Evolutionary conservation across 495 filamentous ascomycete genomes (phyloP).

Genomic region (Daldinia vernicosa): DNA sequence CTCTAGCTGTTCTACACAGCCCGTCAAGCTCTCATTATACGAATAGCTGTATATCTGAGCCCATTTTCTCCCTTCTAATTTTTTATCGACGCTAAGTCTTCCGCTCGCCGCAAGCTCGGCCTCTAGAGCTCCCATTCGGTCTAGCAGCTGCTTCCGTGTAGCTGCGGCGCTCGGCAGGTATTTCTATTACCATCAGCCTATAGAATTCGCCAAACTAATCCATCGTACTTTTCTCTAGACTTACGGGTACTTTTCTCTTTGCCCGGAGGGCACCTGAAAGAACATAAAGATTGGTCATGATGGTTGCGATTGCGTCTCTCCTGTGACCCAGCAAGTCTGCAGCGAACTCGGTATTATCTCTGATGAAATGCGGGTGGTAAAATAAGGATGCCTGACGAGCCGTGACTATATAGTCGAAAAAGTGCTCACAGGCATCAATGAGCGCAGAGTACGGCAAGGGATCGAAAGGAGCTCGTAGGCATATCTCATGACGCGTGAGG

Average conservation of each 20-base stretch:
- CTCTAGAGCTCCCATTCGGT: slow-evolving; percentile 59
- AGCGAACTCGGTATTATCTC: slow-evolving; percentile 54
- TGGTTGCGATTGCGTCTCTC: slow-evolving; percentile 64
- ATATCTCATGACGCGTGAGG: slow-evolving; percentile 66
- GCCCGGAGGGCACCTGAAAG: slow-evolving; percentile 62
- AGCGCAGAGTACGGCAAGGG: slow-evolving; percentile 64
- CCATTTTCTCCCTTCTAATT: slow-evolving; percentile 43
- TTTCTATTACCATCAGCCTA: slow-evolving; percentile 28
- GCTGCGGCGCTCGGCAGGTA: slow-evolving; percentile 64
- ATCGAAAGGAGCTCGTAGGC: slow-evolving; percentile 65
- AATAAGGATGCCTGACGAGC: slow-evolving; percentile 66
- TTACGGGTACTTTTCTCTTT: slow-evolving; percentile 58
- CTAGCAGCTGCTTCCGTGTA: slow-evolving; percentile 59
- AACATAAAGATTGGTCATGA: slow-evolving; percentile 66
- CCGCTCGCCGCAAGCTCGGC: slow-evolving; percentile 49
- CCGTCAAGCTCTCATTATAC: slow-evolving; percentile 62
- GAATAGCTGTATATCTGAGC: slow-evolving; percentile 49
- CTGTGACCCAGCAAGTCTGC: slow-evolving; percentile 57
- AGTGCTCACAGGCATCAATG: slow-evolving; percentile 62
- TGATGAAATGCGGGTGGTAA: slow-evolving; percentile 60
- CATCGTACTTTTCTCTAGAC: slow-evolving; percentile 3
- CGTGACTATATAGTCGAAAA: slow-evolving; percentile 66
- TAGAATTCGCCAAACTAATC: background rate
- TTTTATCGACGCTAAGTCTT: slow-evolving; percentile 34
- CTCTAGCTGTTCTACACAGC: slow-evolving; percentile 63